Base-by-base conservation (phyloP, 176 grass and related monocot species). In the Carex littledalei region DNA sequence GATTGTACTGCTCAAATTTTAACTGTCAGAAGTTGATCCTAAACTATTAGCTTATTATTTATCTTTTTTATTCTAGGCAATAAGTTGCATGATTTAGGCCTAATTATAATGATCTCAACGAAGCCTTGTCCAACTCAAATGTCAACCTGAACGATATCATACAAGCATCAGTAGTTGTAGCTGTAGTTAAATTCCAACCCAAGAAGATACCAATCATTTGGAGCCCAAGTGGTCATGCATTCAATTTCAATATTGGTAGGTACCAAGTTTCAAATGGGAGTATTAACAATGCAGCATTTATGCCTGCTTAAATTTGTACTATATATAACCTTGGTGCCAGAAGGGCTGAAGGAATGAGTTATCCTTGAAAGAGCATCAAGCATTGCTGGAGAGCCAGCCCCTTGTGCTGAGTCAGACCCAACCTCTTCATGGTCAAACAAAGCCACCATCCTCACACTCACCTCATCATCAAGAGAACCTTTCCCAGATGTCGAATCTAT, bases 341-440 rank as follows among this genome's bases (percentile, higher is more conserved):
- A 92, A 85, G 87, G 45, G 86, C 89, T 91, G 72, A 95, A 95
- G 68, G 82, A 93, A 50, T 89, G 84, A 74, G 96, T 95, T 53
- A 98, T 93, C 81, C 96, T 98, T 85, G 93, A 92, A 39, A 98
- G 89, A 93, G 96, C 89, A 92, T 98, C 96, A 37, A 98, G 80
- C 93, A 98, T 89, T 53, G 70, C 93, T 86, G 96, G 93, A 54
- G 96, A 98, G 86, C 96, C 96, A 84, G 96, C 96, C 60, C 96
- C 96, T 81, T 98, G 96, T 67, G 96, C 96, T 26, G 96, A 98
- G 89, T 95, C 26, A 81, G 96, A 95, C 39, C 96, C 96, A 85
- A 98, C 95, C 81, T 98, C 95, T 74, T 98, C 95, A 65, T 98
- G 92, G 81, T 98, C 95, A 91, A 98, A 98, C 31, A 98, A 87